Evolutionary conservation across 2,329 filamentous ascomycete species (phyloP), one percentile per base, ranked within the genome.

Genomic region (Aureobasidium sp.): DNA sequence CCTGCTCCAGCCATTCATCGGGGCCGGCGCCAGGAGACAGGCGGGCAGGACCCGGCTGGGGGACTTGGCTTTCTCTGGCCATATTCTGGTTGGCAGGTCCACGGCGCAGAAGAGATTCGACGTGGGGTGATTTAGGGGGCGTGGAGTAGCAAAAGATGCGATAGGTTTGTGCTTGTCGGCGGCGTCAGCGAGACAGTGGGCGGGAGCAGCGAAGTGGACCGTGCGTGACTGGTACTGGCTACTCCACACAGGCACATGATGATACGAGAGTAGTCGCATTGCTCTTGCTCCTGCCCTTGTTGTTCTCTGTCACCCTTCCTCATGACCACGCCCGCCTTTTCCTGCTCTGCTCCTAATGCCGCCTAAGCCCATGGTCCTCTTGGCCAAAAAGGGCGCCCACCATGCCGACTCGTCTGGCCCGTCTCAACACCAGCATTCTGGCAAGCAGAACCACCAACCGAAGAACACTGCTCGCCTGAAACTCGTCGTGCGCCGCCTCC

Each of bases 1-100:
- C 94, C 76, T 95, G 90, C 73, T 94, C 90, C 36, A 99, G 83
- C 94, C 94, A 99, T 78, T 97, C 92, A 74, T 97, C 91, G 37
- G 95, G 86, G 15, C 91, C 91, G 42, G 92, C 90, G 74, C 90
- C 90, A 62, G 89, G 85, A 66, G 86, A 86, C 67, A 97, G 80
- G 69, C 89, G 91, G 64, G 93, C 93, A 62, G 93, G 92, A 59
- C 93, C 93, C 63, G 93, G 93, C 79, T 93, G 90, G 63, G 94
- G 93, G 68, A 97, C 84, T 66, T 84, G 82, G 66, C 70, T 65
- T 66, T 78, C 81, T 68, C 78, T 79, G 49, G 71, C 75, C 79
- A 82, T 82, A 34, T 63, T 70, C 59, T 45, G 11, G 25, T 31
- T 17, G 36, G 17, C 14, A 14, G 53, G 2, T 31, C 36, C 53